Evolutionary conservation across 768 basidiomycete genomes (phyloP).

Genomic region (Kwoniella heveanensis): DNA sequence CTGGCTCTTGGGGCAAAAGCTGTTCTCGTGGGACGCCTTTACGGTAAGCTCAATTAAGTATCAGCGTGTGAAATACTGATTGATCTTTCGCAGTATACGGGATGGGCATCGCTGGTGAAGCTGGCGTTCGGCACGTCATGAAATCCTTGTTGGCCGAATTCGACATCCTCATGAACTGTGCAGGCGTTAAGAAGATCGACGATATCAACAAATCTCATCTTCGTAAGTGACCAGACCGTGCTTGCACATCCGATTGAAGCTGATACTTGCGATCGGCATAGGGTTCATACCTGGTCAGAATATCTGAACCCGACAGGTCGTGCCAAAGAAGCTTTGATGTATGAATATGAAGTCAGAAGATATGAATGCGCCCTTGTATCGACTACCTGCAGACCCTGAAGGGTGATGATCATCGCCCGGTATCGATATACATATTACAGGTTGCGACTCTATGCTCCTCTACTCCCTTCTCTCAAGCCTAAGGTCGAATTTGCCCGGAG

Average conservation of each 20-base stretch:
- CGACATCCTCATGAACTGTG: slow-evolving; percentile 20
- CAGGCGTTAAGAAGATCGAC: slow-evolving; percentile 10
- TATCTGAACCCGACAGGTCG: not conserved
- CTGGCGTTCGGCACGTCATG: slow-evolving; percentile 74
- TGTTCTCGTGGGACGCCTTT: slow-evolving; percentile 64
- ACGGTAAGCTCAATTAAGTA: slow-evolving; percentile 2
- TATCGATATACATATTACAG: no score
- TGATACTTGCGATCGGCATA: not conserved
- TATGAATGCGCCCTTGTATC: no score
- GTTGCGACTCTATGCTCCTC: no score
- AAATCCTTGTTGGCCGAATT: slow-evolving; percentile 39
- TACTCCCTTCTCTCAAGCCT: slow-evolving; percentile 22
- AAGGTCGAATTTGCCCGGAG: slow-evolving; percentile 33
- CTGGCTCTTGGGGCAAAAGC: slow-evolving; percentile 82
- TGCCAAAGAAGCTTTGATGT: no score
- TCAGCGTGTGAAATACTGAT: not conserved
- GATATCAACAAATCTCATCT: slow-evolving; percentile 20
- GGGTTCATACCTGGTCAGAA: not conserved
- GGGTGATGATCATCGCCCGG: no score
- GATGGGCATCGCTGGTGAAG: slow-evolving; percentile 68
- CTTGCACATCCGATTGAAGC: not conserved
- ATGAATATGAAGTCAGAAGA: no score
- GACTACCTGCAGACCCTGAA: no score
- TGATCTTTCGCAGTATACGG: slow-evolving; percentile 62
- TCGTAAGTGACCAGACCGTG: slow-evolving; percentile 2